phyloP scores from a whole-genome alignment of 2,329 filamentous ascomycete genomes.

The Thermomyces lanuginosus region DNA sequence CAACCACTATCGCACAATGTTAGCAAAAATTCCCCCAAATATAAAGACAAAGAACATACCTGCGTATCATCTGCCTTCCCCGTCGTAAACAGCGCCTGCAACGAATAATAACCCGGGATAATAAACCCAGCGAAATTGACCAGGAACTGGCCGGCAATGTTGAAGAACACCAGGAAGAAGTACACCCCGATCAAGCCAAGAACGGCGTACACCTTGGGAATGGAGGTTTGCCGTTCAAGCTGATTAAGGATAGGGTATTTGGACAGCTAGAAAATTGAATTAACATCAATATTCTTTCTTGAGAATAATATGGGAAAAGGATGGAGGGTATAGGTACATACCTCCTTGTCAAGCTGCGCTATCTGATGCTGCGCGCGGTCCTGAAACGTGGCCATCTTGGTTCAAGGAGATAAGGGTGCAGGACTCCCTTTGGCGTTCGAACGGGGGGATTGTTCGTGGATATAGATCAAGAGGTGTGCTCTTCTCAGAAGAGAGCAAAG shows the following conservation, averaged over 20 bases:
- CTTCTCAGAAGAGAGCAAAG: no score
- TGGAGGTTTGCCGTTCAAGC: constrained; percentile 50
- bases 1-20: constrained; percentile 38
- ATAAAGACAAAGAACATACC: constrained; percentile 23
- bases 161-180: constrained; percentile 58
- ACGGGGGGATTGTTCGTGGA: no score
- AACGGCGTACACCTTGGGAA: constrained; percentile 52
- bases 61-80: constrained; percentile 49
- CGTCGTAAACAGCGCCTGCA: constrained; percentile 45
- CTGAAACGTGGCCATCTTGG: constrained; percentile 36
- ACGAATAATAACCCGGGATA: constrained; percentile 50
- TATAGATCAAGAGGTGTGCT: no score
- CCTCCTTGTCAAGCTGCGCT: constrained; percentile 53
- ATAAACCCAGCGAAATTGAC: constrained; percentile 52
- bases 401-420: no score
- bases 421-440: no score
- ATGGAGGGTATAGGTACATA: constrained; percentile 19
- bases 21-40: constrained; percentile 9
- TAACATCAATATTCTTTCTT: neutral
- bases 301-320: neutral
- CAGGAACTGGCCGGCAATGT: constrained; percentile 52
- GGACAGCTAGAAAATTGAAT: constrained; percentile 36
- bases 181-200: constrained; percentile 49
- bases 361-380: constrained; percentile 48
- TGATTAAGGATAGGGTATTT: constrained; percentile 52